A percentile compares a stretch with the other conserved stretches of the same genome.
These are phyloP conservation scores for Botrytis paeoniae DNA, from an alignment of 2,329 filamentous ascomycete genomes.

Conservation along the genomic window DNA sequence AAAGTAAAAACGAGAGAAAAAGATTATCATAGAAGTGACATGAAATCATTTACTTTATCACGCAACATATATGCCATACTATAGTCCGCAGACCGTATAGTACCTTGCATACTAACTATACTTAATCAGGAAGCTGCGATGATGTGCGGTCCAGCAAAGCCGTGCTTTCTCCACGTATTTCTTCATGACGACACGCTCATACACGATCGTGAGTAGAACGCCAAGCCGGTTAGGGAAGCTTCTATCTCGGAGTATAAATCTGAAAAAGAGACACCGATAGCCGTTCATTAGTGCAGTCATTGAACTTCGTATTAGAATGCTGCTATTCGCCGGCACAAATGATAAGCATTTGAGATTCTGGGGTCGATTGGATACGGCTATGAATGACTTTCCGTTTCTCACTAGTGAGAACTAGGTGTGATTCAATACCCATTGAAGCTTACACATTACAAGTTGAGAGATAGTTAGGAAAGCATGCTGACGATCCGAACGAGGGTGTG, in stretches of 20 bases:
- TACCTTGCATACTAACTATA: constrained; percentile 13
- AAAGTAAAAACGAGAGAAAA: not conserved
- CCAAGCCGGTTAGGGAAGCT: not conserved
- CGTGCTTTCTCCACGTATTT: constrained; percentile 1
- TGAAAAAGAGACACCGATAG: not conserved
- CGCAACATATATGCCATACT: constrained; percentile 2
- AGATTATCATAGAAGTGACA: not conserved
- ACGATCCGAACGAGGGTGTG: not conserved
- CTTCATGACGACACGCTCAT: not conserved
- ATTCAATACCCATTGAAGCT: not conserved
- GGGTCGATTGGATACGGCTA: not conserved
- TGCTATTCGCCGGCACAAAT: not conserved
- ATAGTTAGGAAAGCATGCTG: not conserved
- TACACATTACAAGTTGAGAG: not conserved
- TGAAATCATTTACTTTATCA: not conserved
- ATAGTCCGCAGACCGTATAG: not conserved
- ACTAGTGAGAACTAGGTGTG: not conserved
- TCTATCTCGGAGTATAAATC: constrained; percentile 3
- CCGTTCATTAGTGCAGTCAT: not conserved
- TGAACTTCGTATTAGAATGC: not conserved
- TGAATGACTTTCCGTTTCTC: not conserved
- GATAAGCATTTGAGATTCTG: not conserved
- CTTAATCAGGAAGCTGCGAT: constrained; percentile 18
- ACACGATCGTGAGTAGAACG: not conserved
- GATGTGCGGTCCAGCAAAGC: not conserved